A percentile compares a stretch with the other conserved stretches of the same genome.
These are phyloP conservation scores for Neurospora sp. DNA, from an alignment of 2,329 filamentous ascomycete species.

Conservation along the genomic window DNA sequence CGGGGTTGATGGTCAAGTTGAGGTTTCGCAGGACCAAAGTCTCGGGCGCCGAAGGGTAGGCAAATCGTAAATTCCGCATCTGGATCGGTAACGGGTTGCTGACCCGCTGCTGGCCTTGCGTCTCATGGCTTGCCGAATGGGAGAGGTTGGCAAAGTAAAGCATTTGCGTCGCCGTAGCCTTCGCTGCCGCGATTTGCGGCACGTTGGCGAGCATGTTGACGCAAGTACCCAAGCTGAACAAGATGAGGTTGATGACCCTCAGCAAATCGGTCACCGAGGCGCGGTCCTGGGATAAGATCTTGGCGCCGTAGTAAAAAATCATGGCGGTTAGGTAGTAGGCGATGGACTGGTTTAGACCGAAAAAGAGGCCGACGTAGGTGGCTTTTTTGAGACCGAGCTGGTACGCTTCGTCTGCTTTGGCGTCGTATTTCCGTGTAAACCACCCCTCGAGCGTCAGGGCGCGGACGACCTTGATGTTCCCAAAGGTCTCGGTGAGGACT, in stretches of 20 bases:
- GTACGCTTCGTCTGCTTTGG: slow-evolving; percentile 42
- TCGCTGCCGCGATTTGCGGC: slow-evolving; percentile 69
- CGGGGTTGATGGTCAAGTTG: slow-evolving; percentile 53
- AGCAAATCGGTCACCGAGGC: slow-evolving; percentile 50
- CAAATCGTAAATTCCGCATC: slow-evolving; percentile 57
- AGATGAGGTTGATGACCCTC: slow-evolving; percentile 68
- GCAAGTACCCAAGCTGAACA: slow-evolving; percentile 73
- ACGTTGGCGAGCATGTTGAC: slow-evolving; percentile 62
- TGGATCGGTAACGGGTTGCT: slow-evolving; percentile 32
- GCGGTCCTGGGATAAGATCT: slow-evolving; percentile 44
- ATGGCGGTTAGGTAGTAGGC: slow-evolving; percentile 65
- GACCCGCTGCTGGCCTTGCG: slow-evolving; percentile 27
- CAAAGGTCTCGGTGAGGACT: slow-evolving; percentile 65
- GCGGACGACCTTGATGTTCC: slow-evolving; percentile 70
- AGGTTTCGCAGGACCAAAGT: slow-evolving; percentile 51
- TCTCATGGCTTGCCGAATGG: slow-evolving; percentile 43
- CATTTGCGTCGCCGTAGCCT: slow-evolving; percentile 62
- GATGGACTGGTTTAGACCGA: slow-evolving; percentile 66
- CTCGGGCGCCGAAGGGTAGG: slow-evolving; percentile 53
- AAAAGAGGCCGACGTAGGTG: slow-evolving; percentile 58
- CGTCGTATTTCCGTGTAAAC: slow-evolving; percentile 55
- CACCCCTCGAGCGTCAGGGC: slow-evolving; percentile 63
- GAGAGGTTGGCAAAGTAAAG: slow-evolving; percentile 60
- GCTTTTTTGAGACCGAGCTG: slow-evolving; percentile 51
- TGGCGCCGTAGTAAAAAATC: slow-evolving; percentile 74